phyloP scores from a whole-genome alignment of 140 eudicot species.

The Senecio squalidus region DNA sequence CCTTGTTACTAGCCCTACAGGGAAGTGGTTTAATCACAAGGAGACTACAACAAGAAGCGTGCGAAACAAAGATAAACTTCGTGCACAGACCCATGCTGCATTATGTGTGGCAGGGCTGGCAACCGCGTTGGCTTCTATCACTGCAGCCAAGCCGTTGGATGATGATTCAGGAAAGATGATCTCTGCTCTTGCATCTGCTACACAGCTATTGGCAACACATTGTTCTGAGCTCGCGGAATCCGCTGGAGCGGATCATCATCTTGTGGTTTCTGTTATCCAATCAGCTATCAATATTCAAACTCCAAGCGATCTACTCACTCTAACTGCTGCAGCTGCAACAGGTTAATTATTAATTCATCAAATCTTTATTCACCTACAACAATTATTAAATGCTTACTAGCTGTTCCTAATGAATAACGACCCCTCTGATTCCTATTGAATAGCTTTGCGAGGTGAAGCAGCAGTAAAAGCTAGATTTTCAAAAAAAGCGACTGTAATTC shows the following conservation, averaged over 20 bases:
- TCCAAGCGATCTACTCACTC: slow-evolving; percentile 69
- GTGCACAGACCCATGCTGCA: slow-evolving; percentile 57
- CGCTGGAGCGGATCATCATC: slow-evolving; percentile 57
- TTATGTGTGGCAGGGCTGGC: slow-evolving; percentile 79
- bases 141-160: slow-evolving; percentile 31
- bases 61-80: slow-evolving; percentile 63
- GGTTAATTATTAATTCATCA: slow-evolving; percentile 35
- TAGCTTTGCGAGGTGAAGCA: slow-evolving; percentile 91
- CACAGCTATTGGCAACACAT: slow-evolving; percentile 76
- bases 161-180: slow-evolving; percentile 61
- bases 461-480: slow-evolving; percentile 67
- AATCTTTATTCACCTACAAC: too few relatives aligned
- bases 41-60: slow-evolving; percentile 16
- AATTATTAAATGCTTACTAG: too few relatives aligned
- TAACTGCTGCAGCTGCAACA: slow-evolving; percentile 96
- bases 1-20: slow-evolving; percentile 40
- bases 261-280: slow-evolving; percentile 51
- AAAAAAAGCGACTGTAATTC: slow-evolving; percentile 68
- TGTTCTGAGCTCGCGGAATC: slow-evolving; percentile 84
- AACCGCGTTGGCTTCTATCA: slow-evolving; percentile 71
- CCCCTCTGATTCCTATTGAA: background rate
- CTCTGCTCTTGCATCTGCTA: slow-evolving; percentile 69
- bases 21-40: slow-evolving; percentile 57
- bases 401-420: background rate
- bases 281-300: slow-evolving; percentile 54